These are phyloP conservation scores for Sporothrix inflata DNA, from an alignment of 2,329 filamentous ascomycete species.

Conservation along the genomic window DNA sequence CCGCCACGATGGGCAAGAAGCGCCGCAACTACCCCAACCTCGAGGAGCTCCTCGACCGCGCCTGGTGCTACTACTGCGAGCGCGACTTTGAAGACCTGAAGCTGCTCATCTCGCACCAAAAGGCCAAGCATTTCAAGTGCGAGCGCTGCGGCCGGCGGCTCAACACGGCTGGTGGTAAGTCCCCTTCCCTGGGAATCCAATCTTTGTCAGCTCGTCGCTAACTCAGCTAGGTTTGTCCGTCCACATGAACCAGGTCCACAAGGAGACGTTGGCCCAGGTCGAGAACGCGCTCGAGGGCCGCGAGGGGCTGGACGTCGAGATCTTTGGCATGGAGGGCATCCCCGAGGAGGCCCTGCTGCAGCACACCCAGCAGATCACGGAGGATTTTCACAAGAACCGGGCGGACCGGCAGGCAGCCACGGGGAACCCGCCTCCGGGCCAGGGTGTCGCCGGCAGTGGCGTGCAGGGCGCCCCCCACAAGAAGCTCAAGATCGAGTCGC, in stretches of 20 bases:
- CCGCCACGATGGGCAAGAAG: slow-evolving; percentile 76
- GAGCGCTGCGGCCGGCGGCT: slow-evolving; percentile 84
- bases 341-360: slow-evolving; percentile 81
- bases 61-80: slow-evolving; percentile 99
- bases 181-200: not conserved
- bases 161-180: slow-evolving; percentile 89
- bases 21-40: slow-evolving; percentile 84
- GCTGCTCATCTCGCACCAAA: slow-evolving; percentile 95
- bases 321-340: slow-evolving; percentile 98
- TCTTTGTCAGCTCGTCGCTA: not conserved
- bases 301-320: slow-evolving; percentile 85
- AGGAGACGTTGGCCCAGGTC: slow-evolving; percentile 82
- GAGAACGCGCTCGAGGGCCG: slow-evolving; percentile 91
- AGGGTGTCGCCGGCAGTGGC: slow-evolving; percentile 42
- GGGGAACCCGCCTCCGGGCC: slow-evolving; percentile 77
- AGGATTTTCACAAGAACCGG: slow-evolving; percentile 83
- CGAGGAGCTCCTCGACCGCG: slow-evolving; percentile 82
- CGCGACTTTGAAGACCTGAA: slow-evolving; percentile 97
- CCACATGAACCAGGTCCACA: slow-evolving; percentile 98
- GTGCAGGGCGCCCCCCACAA: slow-evolving; percentile 63
- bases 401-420: slow-evolving; percentile 79
- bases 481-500: slow-evolving; percentile 72
- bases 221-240: slow-evolving; percentile 77
- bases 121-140: slow-evolving; percentile 99
- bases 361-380: slow-evolving; percentile 84